Evolutionary conservation across 1,284 basidiomycete species (phyloP), one percentile per base, ranked within the genome.

Genomic region (Prillingera fragicola): DNA sequence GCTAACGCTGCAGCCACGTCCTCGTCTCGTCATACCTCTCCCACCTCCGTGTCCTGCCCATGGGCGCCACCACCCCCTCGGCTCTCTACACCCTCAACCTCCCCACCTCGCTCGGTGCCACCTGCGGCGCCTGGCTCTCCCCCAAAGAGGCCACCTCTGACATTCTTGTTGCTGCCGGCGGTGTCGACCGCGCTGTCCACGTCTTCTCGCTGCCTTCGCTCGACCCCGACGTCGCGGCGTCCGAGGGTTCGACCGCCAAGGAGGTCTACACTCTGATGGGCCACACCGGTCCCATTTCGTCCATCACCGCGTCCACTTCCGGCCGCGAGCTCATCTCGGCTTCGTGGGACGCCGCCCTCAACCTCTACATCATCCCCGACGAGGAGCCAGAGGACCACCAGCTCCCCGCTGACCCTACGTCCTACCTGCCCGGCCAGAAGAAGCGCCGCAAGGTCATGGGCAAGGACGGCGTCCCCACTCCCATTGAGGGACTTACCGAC

Each of bases 11-110:
- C 49, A 83, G 87, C 24, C 75, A 82, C 56, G 82, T 91, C 62
- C 62, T 89, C 2, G 84, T 87, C 0, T 81, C 81, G 0, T 86
- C 85, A 1, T 92, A 91, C 58, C 85, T 90, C 54, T 85, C 85
- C 6, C 75, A 78, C 38, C 57, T 89, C 34, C 83, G 84, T 41
- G 69, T 82, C 4, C 87, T 89, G 57, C 80, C 87, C 58, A 32
- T 52, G 27, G 42, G 59, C 14, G 39, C 52, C 23, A 37, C 40
- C 33, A 36, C 50, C 24, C 41, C 54, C 22, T 28, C 52, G 26
- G 41, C 59, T 19, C 56, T 67, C 14, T 64, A 64, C 42, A 67
- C 69, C 3, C 65, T 69, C n/a, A 55, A 61, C 12, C 60, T 72
- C 2, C 70, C 70, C 5, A 66, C 67, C 3, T 52, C 63, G 7